These are phyloP conservation scores for Raddia distichophylla DNA, from an alignment of 176 grass and related monocot genomes.

Conservation along the genomic window DNA sequence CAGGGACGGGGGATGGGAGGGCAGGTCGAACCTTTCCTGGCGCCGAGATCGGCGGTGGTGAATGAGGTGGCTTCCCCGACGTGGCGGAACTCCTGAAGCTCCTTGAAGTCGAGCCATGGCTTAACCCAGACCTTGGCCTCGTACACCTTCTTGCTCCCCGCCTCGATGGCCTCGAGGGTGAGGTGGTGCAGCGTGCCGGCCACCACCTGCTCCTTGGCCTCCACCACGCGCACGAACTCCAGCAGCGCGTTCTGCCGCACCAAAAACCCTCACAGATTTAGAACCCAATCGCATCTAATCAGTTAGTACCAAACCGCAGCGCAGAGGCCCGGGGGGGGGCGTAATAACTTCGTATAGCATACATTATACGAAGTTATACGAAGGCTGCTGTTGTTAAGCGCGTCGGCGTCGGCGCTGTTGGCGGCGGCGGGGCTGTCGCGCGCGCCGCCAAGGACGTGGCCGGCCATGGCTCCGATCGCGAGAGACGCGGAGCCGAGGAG, in stretches of 20 bases:
- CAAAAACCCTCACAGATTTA: slow-evolving; percentile 3
- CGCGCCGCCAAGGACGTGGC: slow-evolving; percentile 48
- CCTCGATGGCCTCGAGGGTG: slow-evolving; percentile 79
- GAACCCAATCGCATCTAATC: not conserved
- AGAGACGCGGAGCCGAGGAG: slow-evolving; percentile 38
- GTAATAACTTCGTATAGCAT: too few relatives aligned
- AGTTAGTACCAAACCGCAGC: not conserved
- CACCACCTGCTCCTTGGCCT: slow-evolving; percentile 92
- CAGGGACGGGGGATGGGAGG: not conserved
- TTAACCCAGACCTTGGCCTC: slow-evolving; percentile 98
- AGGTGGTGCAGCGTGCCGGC: slow-evolving; percentile 83
- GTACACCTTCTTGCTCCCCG: slow-evolving; percentile 79
- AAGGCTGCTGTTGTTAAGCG: too few relatives aligned
- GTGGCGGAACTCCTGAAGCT: slow-evolving; percentile 79
- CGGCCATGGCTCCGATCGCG: slow-evolving; percentile 44
- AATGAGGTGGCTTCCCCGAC: slow-evolving; percentile 48
- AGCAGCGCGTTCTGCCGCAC: slow-evolving; percentile 71
- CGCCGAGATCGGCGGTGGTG: slow-evolving; percentile 60
- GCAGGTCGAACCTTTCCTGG: slow-evolving; percentile 52
- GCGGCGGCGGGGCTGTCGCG: slow-evolving; percentile 35
- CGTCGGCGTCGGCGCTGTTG: slow-evolving; percentile 77
- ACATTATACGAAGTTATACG: too few relatives aligned
- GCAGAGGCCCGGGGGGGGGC: not conserved
- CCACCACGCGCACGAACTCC: slow-evolving; percentile 81
- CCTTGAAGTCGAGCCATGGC: slow-evolving; percentile 90